Base-by-base conservation (phyloP, 176 grass and related monocot species). In the Eragrostis curvula region DNA sequence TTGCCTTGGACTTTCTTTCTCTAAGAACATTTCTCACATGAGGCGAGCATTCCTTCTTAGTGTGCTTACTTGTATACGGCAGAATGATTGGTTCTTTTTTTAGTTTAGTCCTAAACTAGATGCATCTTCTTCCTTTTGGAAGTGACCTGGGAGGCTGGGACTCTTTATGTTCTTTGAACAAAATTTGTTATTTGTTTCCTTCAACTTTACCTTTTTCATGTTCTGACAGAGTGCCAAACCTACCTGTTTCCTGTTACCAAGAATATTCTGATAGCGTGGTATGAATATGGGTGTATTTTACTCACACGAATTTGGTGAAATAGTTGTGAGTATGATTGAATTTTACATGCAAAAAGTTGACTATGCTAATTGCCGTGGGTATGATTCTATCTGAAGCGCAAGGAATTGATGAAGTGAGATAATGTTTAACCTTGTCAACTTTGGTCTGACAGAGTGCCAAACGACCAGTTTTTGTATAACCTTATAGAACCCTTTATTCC, bases 161-260 rank as follows among this genome's bases (percentile, higher is more conserved):
- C 0, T 70, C 27, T 67, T 79, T 48, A 27, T 83, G 16, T 61
- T 40, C 42, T 69, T n/a, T 30, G 40, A 44, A 20, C 29, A 56
- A 23, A 56, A 9, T 56, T 80, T 67, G 15, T n/a, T n/a, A n/a
- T n/a, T 46, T 74, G 40, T 80, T 86, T 70, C 61, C 70, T 50
- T 25, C 32, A 4, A 36, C 32, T 36, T 4, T 18, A 59, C 21
- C 11, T 29, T 63, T 68, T 74, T 15, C 42, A 81, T 17, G 50
- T 67, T 81, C n/a, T n/a, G n/a, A n/a, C n/a, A n/a, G n/a, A n/a
- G n/a, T n/a, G n/a, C n/a, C n/a, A n/a, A n/a, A n/a, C n/a, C n/a
- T n/a, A n/a, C n/a, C n/a, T n/a, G n/a, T n/a, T n/a, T 12, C 27
- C 1, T 73, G 51, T 32, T 60, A 36, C 12, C 17, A 48, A 51